Evolutionary conservation across 2,329 filamentous ascomycete genomes (phyloP), one percentile per base, ranked within the genome.

Genomic region (Cladosporium sphaerospermum): DNA sequence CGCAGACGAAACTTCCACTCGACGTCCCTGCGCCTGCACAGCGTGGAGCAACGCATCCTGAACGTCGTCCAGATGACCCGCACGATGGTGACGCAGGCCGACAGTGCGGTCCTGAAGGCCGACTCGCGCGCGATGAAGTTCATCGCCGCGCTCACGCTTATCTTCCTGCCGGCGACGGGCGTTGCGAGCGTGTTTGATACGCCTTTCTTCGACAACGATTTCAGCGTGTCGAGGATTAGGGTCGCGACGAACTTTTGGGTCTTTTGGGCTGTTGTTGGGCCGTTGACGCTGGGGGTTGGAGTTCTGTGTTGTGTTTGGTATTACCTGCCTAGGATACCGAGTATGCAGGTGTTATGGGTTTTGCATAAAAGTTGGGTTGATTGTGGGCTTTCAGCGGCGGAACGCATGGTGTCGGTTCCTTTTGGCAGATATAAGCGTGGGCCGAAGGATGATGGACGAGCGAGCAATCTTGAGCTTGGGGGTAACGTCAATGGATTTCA

Each of bases 101-200:
- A 73, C 58, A 71, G 65, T 43, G 61, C 60, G 10, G 57, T 67
- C 5, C 65, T 72, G 61, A 63, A 68, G 49, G 60, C 59, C 6
- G 70, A 72, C 52, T 67, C 61, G 36, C 59, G 63, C n/a, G 67
- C 66, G 7, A 72, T 73, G 70, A 71, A 71, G 48, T 66, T 67
- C 0, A 70, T 73, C n/a, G 70, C 71, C 0, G 57, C 69, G 8
- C 62, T 69, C 41, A 72, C 70, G 0, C 56, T 72, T 11, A 53
- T 69, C 9, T 72, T 72, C 56, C 61, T 73, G 52, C 67, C 69
- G 2, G 56, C 65, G 0, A 57, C 64, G 2, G 44, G 46, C 13
- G 34, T 36, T 13, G 50, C 40, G 10, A 42, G 40, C 16, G 40
- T 42, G 6, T 42, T 42, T 16, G 40, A 42, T 9, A 42, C 40